Base-by-base conservation (phyloP, 768 basidiomycete genomes). In the Agaricus sinodeliciosus region DNA sequence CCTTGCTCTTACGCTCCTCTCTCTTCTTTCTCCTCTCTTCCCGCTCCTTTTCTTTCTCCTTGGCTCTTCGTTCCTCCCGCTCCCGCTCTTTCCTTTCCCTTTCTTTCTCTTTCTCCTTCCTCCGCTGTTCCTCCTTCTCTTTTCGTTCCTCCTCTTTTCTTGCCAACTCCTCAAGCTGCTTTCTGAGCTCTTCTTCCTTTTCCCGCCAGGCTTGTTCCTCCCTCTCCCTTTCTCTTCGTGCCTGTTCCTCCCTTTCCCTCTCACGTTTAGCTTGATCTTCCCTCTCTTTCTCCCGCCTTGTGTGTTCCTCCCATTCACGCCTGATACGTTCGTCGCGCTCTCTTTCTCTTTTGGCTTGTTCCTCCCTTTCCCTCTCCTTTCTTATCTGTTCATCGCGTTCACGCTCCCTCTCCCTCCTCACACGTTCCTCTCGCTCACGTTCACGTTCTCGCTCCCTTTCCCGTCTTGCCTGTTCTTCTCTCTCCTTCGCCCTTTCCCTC, bases 401-500 rank as follows among this genome's bases (percentile, higher is more conserved):
- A n/a, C n/a, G n/a, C n/a, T n/a, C n/a, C n/a, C n/a, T n/a, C n/a
- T n/a, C n/a, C 31, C 11, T 31, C 11, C 31, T 31, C 8, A 11
- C 31, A 8, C 11, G 31, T 11, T 31, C 31, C 31, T 31, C 31
- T 5, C 16, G 18, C 42, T 45, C 42, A 37, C 44, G 27, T 42
- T 41, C 49, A 34, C 46, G 55, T 37, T 37, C 36, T 37, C 36
- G 37, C 43, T 41, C 49, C 35, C 46, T 54, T n/a, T 39, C 37
- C 16, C 37, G 9, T 22, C 56, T 51, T 19, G 34, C 36, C 54
- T 65, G 41, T 58, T 60, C 22, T 35, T 57, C 48, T 56, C 63
- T 39, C 65, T 66, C 51, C 15, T 49, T 59, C 50, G 49, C 34
- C 53, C 57, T 28, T 57, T 66, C 34, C 58, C 68, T 35, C 57